A percentile compares a stretch with the other conserved stretches of the same genome.
Conservation (phyloP, 1,284 basidiomycete species). For the Ustilago loliicola region DNA sequence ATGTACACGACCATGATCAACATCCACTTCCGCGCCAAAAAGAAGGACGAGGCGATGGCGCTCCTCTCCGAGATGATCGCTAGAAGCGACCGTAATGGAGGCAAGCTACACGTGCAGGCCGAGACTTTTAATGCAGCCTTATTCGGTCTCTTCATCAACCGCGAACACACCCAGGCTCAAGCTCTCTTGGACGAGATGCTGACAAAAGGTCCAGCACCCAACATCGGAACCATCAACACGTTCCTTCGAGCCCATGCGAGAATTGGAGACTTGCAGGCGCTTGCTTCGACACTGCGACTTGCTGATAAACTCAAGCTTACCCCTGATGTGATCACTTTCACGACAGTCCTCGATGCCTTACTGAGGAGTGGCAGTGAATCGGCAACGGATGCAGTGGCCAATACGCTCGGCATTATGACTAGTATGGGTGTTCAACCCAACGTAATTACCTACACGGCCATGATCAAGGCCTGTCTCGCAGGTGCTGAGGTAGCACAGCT, state of each 20-base stretch:
- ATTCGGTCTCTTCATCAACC: slow-evolving; percentile 47
- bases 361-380: slow-evolving; percentile 50
- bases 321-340: slow-evolving; percentile 64
- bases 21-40: slow-evolving; percentile 38
- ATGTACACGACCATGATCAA: slow-evolving; percentile 65
- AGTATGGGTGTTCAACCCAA: slow-evolving; percentile 54
- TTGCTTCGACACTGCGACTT: slow-evolving; percentile 44
- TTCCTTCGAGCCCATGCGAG: slow-evolving; percentile 56
- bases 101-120: slow-evolving; percentile 24
- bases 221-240: slow-evolving; percentile 61
- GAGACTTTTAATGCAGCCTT: slow-evolving; percentile 63
- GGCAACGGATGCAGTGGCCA: slow-evolving; percentile 36
- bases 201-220: slow-evolving; percentile 47
- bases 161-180: slow-evolving; percentile 35
- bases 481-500: slow-evolving; percentile 39
- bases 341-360: slow-evolving; percentile 62
- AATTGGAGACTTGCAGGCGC: slow-evolving; percentile 33
- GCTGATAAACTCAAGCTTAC: slow-evolving; percentile 41
- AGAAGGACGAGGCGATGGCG: slow-evolving; percentile 41
- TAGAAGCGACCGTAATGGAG: slow-evolving; percentile 17
- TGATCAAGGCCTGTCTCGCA: slow-evolving; percentile 63
- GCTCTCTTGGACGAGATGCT: slow-evolving; percentile 53
- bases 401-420: slow-evolving; percentile 58
- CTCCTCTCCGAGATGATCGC: slow-evolving; percentile 47
- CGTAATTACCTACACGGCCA: slow-evolving; percentile 59